phyloP scores from a whole-genome alignment of 176 grass and related monocot species.

The Coix lacrymajobi region DNA sequence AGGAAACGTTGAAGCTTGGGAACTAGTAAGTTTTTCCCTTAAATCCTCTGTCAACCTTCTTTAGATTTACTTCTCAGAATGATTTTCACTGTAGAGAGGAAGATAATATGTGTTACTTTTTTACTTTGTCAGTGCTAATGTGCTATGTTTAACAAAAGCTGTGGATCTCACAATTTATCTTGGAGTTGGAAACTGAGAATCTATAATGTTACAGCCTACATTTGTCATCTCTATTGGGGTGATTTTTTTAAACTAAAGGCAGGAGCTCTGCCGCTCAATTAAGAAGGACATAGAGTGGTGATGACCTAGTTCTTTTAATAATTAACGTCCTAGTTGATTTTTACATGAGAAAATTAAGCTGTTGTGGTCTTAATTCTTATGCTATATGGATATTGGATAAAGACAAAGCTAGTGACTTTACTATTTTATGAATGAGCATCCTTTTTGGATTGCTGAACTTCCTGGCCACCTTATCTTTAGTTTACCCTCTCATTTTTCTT shows the following conservation, averaged over 20 bases:
- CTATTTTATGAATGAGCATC: neutral
- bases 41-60: neutral
- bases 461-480: neutral
- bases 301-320: no score
- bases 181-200: neutral
- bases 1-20: conserved; percentile 64
- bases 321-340: neutral
- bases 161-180: neutral
- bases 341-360: neutral
- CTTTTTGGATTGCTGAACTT: neutral
- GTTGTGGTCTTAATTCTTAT: neutral
- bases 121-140: neutral
- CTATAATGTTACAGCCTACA: neutral
- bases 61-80: neutral
- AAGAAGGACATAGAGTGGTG: no score
- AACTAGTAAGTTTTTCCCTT: conserved; percentile 59
- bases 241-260: no score
- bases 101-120: neutral
- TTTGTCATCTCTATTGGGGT: neutral
- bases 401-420: neutral
- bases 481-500: neutral
- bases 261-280: no score
- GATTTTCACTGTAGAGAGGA: neutral
- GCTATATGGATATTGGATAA: neutral
- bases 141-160: neutral